phyloP scores from a whole-genome alignment of 2,329 filamentous ascomycete genomes.

The Trichothecium sympodiale region DNA sequence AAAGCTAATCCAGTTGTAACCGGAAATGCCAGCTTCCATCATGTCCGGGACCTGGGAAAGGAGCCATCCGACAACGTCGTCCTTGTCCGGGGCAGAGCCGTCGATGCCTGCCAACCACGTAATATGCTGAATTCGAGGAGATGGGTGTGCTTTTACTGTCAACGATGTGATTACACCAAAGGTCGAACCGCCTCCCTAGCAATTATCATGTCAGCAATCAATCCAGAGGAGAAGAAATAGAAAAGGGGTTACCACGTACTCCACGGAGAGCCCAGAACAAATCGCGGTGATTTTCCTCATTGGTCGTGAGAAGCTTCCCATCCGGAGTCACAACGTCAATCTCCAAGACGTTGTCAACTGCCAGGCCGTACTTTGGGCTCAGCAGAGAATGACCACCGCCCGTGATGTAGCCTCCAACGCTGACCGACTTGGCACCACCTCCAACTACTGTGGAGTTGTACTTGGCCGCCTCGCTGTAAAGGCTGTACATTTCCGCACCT shows the following conservation, averaged over 20 bases:
- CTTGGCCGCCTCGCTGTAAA: slow-evolving; percentile 32
- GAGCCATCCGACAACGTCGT: slow-evolving; percentile 34
- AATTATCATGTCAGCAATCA: not conserved
- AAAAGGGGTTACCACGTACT: slow-evolving; percentile 24
- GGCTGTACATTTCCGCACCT: slow-evolving; percentile 38
- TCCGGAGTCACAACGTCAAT: slow-evolving; percentile 43
- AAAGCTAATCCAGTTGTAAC: slow-evolving; percentile 30
- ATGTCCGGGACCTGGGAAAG: slow-evolving; percentile 34
- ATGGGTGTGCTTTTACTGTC: slow-evolving; percentile 40
- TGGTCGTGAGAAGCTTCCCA: slow-evolving; percentile 38
- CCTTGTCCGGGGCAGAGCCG: slow-evolving; percentile 25
- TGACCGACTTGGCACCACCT: slow-evolving; percentile 43
- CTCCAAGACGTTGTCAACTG: slow-evolving; percentile 49
- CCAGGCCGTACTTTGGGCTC: slow-evolving; percentile 44
- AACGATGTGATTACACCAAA: slow-evolving; percentile 50
- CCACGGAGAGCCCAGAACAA: slow-evolving; percentile 55
- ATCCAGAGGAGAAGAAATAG: slow-evolving; percentile 11
- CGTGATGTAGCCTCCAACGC: slow-evolving; percentile 48
- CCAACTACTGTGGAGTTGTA: slow-evolving; percentile 39
- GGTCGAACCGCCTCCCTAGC: slow-evolving; percentile 46
- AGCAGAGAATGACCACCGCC: slow-evolving; percentile 50
- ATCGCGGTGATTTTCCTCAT: slow-evolving; percentile 40
- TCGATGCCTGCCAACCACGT: slow-evolving; percentile 12
- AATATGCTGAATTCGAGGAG: slow-evolving; percentile 19
- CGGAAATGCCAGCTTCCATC: slow-evolving; percentile 38